Evolutionary conservation across 2,329 filamentous ascomycete species (phyloP).

Genomic region (Neocatenulostroma microsporum): DNA sequence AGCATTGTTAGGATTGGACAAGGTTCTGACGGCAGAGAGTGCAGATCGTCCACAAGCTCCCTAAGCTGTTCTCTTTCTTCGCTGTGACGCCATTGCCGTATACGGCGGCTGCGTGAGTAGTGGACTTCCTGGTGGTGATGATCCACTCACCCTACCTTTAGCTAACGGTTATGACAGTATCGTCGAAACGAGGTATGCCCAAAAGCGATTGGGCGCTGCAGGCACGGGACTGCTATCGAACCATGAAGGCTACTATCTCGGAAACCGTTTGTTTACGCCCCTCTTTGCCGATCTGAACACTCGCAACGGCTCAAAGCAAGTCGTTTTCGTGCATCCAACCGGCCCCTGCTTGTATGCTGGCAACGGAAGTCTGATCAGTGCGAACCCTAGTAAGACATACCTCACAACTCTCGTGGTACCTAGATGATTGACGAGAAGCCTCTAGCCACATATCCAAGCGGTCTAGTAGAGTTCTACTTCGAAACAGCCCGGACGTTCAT

Average conservation of each 20-base stretch:
- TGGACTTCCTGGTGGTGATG: too few relatives aligned
- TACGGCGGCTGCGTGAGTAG: slow-evolving; percentile 8
- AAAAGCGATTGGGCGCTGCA: slow-evolving; percentile 34
- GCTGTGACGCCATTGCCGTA: slow-evolving; percentile 11
- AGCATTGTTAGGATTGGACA: background rate
- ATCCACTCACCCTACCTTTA: too few relatives aligned
- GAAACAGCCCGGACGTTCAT: slow-evolving; percentile 41
- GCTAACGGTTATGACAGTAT: slow-evolving; percentile 20
- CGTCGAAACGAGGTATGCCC: slow-evolving; percentile 26
- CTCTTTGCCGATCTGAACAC: slow-evolving; percentile 41
- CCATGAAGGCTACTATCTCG: slow-evolving; percentile 44
- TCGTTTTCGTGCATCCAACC: slow-evolving; percentile 47
- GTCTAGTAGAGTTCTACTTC: slow-evolving; percentile 43
- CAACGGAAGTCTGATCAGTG: slow-evolving; percentile 12
- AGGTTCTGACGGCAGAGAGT: background rate
- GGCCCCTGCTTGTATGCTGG: slow-evolving; percentile 28
- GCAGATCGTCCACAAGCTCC: slow-evolving; percentile 7
- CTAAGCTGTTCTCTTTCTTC: slow-evolving; percentile 10
- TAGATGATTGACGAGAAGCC: background rate
- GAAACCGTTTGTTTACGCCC: slow-evolving; percentile 34
- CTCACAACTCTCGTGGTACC: background rate
- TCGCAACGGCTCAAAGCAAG: slow-evolving; percentile 28
- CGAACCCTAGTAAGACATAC: slow-evolving; percentile 18
- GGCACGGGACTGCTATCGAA: slow-evolving; percentile 46
- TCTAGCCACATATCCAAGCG: slow-evolving; percentile 26